Evolutionary conservation across 495 filamentous ascomycete species (phyloP), one percentile per base, ranked within the genome.

Genomic region (Xanthoparmelia taractica): DNA sequence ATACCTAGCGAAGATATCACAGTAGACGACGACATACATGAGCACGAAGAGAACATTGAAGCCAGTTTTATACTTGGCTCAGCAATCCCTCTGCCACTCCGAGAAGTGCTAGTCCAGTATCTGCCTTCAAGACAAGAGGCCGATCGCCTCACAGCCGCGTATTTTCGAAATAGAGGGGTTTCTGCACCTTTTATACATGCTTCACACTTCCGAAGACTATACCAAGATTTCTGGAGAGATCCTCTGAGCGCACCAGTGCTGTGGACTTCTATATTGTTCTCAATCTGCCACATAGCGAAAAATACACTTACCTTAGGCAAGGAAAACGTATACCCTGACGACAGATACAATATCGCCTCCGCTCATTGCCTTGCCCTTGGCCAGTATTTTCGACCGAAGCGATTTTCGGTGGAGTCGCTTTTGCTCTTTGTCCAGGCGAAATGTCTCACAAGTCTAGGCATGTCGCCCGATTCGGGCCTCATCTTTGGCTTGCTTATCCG

Each of bases 401-500:
- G 61, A 17, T 73, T 74, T 59, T 74, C 74, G 54, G 64, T 70
- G 2, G 76, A 81, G 60, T 72, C 76, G 4, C 65, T 81, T 0
- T 67, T 79, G 1, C 29, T 77, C 2, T 77, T 79, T 60, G 67
- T 70, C 0, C 58, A 78, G 41, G 59, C 63, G 4, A 75, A 79
- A 54, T 79, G 75, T 31, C 71, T 75, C 34, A 71, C 67, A 15
- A 74, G 66, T 38, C 65, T 70, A 36, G 77, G 79, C 65, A 71
- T 72, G 15, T 71, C 75, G 47, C 62, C 72, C 34, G 74, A 72
- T 15, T 69, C 76, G 25, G 73, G 73, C 1, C 71, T 74, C 31
- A 66, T 81, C 0, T 58, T 79, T 3, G 74, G 75, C 12, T 74
- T 76, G 23, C 68, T 72, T 17, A 71, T 77, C 50, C 71, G 73